Conservation (phyloP, 192 early-diverging fungal species). For the Linnemannia hyalina region DNA sequence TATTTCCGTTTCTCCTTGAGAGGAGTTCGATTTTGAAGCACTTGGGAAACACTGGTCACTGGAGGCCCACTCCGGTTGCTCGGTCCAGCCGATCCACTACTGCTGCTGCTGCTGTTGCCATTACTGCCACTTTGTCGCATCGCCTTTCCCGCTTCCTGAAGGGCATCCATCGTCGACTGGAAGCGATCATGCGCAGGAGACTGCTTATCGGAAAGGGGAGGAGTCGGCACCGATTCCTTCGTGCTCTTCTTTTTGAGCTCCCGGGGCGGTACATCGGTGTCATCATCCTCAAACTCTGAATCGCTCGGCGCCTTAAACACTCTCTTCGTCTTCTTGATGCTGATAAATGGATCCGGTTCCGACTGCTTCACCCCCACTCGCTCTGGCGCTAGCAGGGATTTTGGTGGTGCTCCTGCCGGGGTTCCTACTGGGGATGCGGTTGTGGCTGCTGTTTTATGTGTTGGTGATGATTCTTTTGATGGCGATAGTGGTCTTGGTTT, state of each 20-base stretch:
- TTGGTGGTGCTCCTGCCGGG: not conserved
- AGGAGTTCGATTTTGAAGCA: not conserved
- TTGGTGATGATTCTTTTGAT: not conserved
- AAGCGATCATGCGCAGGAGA: not conserved
- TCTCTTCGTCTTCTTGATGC: not conserved
- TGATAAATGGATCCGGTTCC: not conserved
- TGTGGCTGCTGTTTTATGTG: not conserved
- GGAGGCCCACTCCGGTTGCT: not conserved
- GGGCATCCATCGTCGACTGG: not conserved
- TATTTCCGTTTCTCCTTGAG: constrained; percentile 7
- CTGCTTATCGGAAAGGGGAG: not conserved
- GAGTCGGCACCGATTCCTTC: not conserved
- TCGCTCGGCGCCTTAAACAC: constrained; percentile 4
- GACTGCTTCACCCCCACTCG: not conserved
- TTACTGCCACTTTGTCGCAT: not conserved
- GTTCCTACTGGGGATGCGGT: not conserved
- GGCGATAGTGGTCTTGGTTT: not conserved
- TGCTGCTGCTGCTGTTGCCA: no score
- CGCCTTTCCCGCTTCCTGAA: not conserved
- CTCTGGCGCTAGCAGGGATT: not conserved
- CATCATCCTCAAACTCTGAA: constrained; percentile 33
- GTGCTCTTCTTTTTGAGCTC: not conserved
- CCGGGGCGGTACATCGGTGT: not conserved
- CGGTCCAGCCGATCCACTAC: not conserved
- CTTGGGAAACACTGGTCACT: not conserved